These are phyloP conservation scores for Trichoderma cornu-damae DNA, from an alignment of 2,329 filamentous ascomycete species.

Conservation along the genomic window DNA sequence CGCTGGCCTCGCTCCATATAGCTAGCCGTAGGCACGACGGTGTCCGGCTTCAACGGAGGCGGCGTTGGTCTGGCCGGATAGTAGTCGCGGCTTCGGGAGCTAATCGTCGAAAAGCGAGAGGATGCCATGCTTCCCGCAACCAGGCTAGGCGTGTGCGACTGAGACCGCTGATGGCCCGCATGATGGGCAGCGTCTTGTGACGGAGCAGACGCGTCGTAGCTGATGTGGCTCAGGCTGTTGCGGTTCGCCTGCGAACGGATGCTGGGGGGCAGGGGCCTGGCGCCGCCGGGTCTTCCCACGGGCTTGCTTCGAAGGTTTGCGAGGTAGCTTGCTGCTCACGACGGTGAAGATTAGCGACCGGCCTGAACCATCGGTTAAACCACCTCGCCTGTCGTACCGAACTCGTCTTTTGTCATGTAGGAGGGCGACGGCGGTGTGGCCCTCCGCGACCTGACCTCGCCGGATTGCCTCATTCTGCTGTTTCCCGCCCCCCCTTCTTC, in stretches of 20 bases:
- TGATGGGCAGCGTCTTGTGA: conserved; percentile 25
- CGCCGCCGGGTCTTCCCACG: conserved; percentile 62
- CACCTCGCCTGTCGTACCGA: conserved; percentile 44
- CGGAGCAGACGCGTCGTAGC: conserved; percentile 31
- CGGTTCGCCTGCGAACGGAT: conserved; percentile 33
- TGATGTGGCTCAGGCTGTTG: conserved; percentile 29
- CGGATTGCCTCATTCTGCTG: conserved; percentile 29
- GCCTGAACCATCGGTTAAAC: not conserved
- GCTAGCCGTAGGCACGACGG: conserved; percentile 59
- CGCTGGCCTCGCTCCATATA: conserved; percentile 70
- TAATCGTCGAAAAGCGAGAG: conserved; percentile 43
- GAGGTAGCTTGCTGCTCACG: conserved; percentile 59
- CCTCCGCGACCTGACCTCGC: conserved; percentile 43
- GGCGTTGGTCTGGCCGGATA: conserved; percentile 41
- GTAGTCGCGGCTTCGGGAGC: conserved; percentile 46
- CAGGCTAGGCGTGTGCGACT: conserved; percentile 37
- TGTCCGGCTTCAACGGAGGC: conserved; percentile 51
- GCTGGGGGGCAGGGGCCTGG: conserved; percentile 54
- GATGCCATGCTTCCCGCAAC: conserved; percentile 44
- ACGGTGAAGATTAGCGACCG: conserved; percentile 23
- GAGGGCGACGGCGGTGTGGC: conserved; percentile 56
- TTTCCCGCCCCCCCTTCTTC: not conserved
- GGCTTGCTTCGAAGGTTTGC: conserved; percentile 65
- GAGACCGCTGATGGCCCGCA: conserved; percentile 26
- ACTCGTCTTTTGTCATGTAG: conserved; percentile 64